Evolutionary conservation across 2,329 filamentous ascomycete species (phyloP), one percentile per base, ranked within the genome.

Genomic region (Lecanoromycetidae sp.): DNA sequence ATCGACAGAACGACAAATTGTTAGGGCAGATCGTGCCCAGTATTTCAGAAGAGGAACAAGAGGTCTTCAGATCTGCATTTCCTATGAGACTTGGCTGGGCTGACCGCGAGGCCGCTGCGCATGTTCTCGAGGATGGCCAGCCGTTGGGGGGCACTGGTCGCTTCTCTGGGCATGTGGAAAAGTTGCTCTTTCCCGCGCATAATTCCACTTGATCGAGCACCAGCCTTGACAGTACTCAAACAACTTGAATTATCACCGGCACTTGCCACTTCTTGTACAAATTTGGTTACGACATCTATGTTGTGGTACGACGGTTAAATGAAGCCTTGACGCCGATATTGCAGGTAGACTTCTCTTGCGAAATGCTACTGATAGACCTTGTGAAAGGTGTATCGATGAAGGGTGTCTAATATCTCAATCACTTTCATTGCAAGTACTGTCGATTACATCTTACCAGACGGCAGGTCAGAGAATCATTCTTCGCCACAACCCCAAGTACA

Each of bases 121-220:
- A 53, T 19, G 52, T 53, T 2, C 48, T 53, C 23, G 56, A 60
- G 42, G 60, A 61, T 52, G 58, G 57, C 5, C 56, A 57, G 35
- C 53, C 50, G 22, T 52, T 56, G 40, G 59, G 60, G 6, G 60
- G 60, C 9, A 58, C 54, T 6, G 60, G 60, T 13, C 49, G 60
- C 13, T 62, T 62, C 49, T 52, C 51, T 30, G 59, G 60, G 9
- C 39, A 29, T 33, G 34, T 53, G 13, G n/a, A 46, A 30, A 50
- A 45, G 22, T 26, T 50, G 13, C 30, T 27, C 4, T 35, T 50
- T 20, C 20, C 17, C 19, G 13, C 30, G 13, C 15, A 19, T 35
- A 27, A n/a, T n/a, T n/a, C n/a, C n/a, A n/a, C n/a, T n/a, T n/a
- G n/a, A n/a, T n/a, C n/a, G n/a, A n/a, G n/a, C n/a, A n/a, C n/a